Evolutionary conservation across 2,329 filamentous ascomycete species (phyloP), one percentile per base, ranked within the genome.

Genomic region (Botrytis fragariae): DNA sequence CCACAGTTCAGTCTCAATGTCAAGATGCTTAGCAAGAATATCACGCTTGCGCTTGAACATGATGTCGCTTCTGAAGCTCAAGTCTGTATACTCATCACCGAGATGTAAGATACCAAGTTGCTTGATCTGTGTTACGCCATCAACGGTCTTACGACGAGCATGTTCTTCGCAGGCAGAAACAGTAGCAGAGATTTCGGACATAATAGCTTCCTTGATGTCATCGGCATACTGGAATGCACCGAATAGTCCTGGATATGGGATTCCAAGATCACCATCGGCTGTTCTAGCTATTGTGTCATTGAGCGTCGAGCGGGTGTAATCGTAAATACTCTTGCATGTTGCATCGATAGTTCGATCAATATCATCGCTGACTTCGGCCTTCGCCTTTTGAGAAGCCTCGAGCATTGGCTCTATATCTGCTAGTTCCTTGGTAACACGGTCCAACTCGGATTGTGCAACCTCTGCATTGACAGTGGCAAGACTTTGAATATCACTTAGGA

Each of bases 181-280:
- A 0, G 93, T 91, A 14, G 91, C 88, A 3, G 94, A 89, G 64
- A 99, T 95, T 78, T 95, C 91, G 35, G 94, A 90, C 22, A 99
- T 87, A 91, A 99, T 98, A 6, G 94, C 95, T 75, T 92, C 87
- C 82, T 97, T 97, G 75, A 98, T 86, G 74, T 97, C 94, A 76
- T 99, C 96, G 4, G 96, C 96, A 80, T 97, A 99, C 77, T 94
- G 89, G 84, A 97, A 98, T 2, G 92, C 94, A 59, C 88, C 90
- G 76, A 97, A 90, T 8, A 98, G 82, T 42, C 96, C 96, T 3
- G 93, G 93, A 79, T 99, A 99, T 25, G 91, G 87, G 25, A 99
- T 91, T 60, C 94, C 92, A 51, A 97, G 89, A 78, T 95, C 90
- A 71, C 87, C 87, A 73, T 94, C 92, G 10, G 93, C 94, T 25